A percentile compares a stretch with the other conserved stretches of the same genome.
Evolutionary conservation across 1,139 yeast genomes (phyloP).

Genomic region (Yamadazyma diospyri): DNA sequence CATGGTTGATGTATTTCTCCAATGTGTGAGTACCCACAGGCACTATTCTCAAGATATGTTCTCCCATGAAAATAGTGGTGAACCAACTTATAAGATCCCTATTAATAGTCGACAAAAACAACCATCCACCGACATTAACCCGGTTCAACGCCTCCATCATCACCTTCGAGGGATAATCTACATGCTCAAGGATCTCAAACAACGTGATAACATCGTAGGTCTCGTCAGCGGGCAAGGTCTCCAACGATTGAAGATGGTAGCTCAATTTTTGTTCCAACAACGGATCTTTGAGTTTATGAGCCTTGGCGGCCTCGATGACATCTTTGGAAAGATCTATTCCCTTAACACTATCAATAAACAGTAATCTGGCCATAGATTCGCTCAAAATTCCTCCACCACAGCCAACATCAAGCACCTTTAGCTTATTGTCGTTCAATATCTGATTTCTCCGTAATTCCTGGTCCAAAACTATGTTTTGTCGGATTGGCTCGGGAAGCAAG

Average conservation of each 20-base stretch:
- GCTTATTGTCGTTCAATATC: conserved; percentile 29
- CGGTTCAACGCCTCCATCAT: conserved; percentile 62
- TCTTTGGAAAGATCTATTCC: conserved; percentile 87
- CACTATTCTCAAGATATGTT: conserved; percentile 71
- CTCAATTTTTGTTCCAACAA: conserved; percentile 45
- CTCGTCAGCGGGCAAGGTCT: conserved; percentile 47
- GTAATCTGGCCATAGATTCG: conserved; percentile 81
- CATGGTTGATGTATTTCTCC: conserved; percentile 77
- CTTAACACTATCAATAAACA: conserved; percentile 56
- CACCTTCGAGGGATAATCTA: conserved; percentile 75
- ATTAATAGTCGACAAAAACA: conserved; percentile 87
- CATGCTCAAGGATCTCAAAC: conserved; percentile 95
- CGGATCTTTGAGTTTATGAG: conserved; percentile 69
- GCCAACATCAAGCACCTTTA: conserved; percentile 79
- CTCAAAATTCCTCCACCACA: conserved; percentile 96
- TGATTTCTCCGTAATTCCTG: conserved; percentile 44
- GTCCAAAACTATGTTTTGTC: conserved; percentile 45
- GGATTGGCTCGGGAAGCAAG: conserved; percentile 56
- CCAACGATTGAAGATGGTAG: conserved; percentile 63
- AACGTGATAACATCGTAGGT: conserved; percentile 76
- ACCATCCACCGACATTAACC: conserved; percentile 77
- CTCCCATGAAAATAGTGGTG: conserved; percentile 91
- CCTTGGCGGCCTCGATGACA: conserved; percentile 74
- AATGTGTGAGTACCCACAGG: conserved; percentile 92
- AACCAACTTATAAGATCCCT: conserved; percentile 88